Evolutionary conservation across 2,329 filamentous ascomycete species (phyloP), one percentile per base, ranked within the genome.

Genomic region (Sporothrix globosa): DNA sequence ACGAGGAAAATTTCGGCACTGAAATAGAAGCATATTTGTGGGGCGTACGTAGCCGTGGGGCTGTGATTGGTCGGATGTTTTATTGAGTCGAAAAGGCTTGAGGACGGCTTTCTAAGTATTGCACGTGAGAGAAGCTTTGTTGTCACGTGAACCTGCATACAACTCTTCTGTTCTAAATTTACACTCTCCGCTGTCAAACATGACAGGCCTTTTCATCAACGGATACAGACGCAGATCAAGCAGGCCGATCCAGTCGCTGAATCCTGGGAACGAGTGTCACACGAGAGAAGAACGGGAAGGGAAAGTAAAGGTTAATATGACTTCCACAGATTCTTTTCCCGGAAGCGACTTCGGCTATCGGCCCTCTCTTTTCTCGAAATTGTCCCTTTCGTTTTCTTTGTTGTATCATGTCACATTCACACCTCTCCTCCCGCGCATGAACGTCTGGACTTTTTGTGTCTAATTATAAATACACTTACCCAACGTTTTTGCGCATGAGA

Each of bases 1-100:
- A 56, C 46, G 69, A n/a, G 60, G 41, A 56, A 50, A 9, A 56
- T 67, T 70, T 75, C 71, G 65, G 21, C n/a, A 19, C 68, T 70
- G 7, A 73, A 72, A 74, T 73, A 73, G 50, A 30, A 27, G 13
- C 19, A 17, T 54, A 30, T 39, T 30, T 39, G 52, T 70, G 70
- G 70, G 48, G 39, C 54, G 10, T 19, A 4, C 4, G 17, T 11
- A n/a, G 27, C n/a, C 7, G 13, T 7, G 11, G 11, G 3, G 6
- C 3, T 30, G 7, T 65, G 48, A 69, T 69, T 69, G 68, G 68
- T 34, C 30, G 21, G 14, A 27, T 19, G 6, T 19, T 19, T 53
- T 67, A 48, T 53, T 3, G 6, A 39, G 13, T 17, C 44, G 17
- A 48, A 34, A 44, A 39, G 19, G 21, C 56, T 61, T 61, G 34